Base-by-base conservation (phyloP, 2,329 filamentous ascomycete genomes). In the Aspergillus viridinutans region DNA sequence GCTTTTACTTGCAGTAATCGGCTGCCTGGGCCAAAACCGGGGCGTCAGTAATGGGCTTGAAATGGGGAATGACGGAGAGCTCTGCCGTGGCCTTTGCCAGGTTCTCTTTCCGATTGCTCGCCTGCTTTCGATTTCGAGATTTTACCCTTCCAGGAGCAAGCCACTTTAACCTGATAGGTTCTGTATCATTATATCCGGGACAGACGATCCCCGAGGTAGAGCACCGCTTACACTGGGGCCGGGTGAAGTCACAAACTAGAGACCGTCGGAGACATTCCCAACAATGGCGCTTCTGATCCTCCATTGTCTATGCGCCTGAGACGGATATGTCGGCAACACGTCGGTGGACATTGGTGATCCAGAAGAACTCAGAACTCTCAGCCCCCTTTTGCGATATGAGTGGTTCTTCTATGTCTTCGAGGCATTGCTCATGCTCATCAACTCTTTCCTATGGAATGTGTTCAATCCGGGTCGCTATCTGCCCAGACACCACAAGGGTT, bases 401-500 rank as follows among this genome's bases (percentile, higher is more conserved):
- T 83, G 78, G 77, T 85, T 79, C 68, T 85, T 85, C 59, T 84
- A 81, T 63, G 74, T 85, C 21, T 85, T 85, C 57, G 83, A 86
- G 70, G 80, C 76, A 1, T 61, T 66, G 0, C 66, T 83, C 12
- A 85, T 85, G 83, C 62, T 84, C 1, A 43, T 63, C 48, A 85
- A 85, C 61, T 73, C 74, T 9, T 67, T 74, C 32, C 64, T 85
- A 61, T 75, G 82, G 67, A 85, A 84, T 57, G 42, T 75, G 2
- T 70, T 78, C 4, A 80, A 85, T 59, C 82, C 83, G 23, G 74
- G 82, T 38, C 72, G 73, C 29, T 83, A 74, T 62, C 68, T 85
- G 20, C 83, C 83, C 0, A 64, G 71, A 57, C 61, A 73, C 57
- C 76, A 77, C 49, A 80, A 77, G 57, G 74, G 81, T 4, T 84